phyloP scores from a whole-genome alignment of 805 yeast species.

The Sungouiella thailandica region DNA sequence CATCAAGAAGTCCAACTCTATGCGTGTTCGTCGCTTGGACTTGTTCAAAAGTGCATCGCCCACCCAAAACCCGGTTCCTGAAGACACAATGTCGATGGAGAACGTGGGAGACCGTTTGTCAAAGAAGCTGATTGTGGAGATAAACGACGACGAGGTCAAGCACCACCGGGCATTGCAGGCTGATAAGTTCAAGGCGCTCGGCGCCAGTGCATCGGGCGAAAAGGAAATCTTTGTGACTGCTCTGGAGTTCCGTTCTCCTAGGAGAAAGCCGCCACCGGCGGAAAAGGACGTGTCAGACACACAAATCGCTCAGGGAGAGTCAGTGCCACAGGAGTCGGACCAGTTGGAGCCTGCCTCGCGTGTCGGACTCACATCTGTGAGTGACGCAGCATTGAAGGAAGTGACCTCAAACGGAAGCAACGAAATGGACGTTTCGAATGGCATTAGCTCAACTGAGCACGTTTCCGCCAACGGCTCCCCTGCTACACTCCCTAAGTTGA shows the following conservation, averaged over 20 bases:
- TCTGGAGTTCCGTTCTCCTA: constrained; percentile 2
- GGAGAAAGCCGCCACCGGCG: neutral
- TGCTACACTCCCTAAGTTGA: no score
- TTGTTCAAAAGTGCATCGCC: no score
- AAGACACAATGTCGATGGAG: neutral
- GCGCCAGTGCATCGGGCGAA: neutral
- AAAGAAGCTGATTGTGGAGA: constrained; percentile 1
- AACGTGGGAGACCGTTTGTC: neutral
- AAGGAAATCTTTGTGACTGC: constrained; percentile 1
- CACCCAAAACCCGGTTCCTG: constrained; percentile 15
- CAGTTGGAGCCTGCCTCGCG: no score
- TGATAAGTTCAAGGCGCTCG: neutral
- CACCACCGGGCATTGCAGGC: neutral
- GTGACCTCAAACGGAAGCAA: no score
- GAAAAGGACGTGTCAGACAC: no score
- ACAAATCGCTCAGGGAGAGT: no score
- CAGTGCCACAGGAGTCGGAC: no score
- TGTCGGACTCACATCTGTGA: no score
- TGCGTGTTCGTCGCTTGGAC: constrained; percentile 37
- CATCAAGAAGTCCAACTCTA: constrained; percentile 35
- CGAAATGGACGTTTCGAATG: no score
- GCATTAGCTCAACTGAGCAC: neutral
- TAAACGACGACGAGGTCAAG: constrained; percentile 1
- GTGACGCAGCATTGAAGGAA: no score
- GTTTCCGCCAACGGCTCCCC: no score